phyloP scores from a whole-genome alignment of 495 filamentous ascomycete genomes.

The Penicillium chermesinum region DNA sequence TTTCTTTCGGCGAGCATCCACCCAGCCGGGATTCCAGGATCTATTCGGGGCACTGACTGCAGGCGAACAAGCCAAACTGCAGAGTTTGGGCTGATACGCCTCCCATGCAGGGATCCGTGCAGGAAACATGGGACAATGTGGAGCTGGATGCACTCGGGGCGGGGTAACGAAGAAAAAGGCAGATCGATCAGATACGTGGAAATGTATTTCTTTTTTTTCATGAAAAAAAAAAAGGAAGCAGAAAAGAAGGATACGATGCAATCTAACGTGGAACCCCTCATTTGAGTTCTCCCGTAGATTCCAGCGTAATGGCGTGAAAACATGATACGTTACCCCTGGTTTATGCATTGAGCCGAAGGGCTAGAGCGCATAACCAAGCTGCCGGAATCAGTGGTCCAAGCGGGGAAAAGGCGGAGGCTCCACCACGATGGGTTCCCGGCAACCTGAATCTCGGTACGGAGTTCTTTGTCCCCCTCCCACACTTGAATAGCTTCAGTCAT shows the following conservation, averaged over 20 bases:
- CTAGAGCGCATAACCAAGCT: background rate
- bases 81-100: constrained; percentile 26
- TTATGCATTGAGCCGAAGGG: background rate
- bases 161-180: too few species aligned
- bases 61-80: constrained; percentile 70
- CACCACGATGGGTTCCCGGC: constrained; percentile 9
- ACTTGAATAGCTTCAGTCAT: constrained; percentile 19
- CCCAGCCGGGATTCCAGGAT: constrained; percentile 68
- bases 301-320: too few species aligned
- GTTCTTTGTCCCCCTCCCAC: background rate
- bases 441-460: constrained; percentile 13
- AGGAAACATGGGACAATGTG: background rate
- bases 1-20: constrained; percentile 73
- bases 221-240: too few species aligned
- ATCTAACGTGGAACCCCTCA: too few species aligned
- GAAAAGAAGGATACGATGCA: too few species aligned
- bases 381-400: background rate
- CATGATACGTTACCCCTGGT: too few species aligned
- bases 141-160: too few species aligned
- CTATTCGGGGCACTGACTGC: constrained; percentile 64
- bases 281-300: too few species aligned
- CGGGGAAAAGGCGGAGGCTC: background rate
- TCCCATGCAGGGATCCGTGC: background rate
- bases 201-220: too few species aligned
- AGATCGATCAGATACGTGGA: too few species aligned